Evolutionary conservation across 1,284 basidiomycete species (phyloP), one percentile per base, ranked within the genome.

Genomic region (Pseudozyma thailandica): DNA sequence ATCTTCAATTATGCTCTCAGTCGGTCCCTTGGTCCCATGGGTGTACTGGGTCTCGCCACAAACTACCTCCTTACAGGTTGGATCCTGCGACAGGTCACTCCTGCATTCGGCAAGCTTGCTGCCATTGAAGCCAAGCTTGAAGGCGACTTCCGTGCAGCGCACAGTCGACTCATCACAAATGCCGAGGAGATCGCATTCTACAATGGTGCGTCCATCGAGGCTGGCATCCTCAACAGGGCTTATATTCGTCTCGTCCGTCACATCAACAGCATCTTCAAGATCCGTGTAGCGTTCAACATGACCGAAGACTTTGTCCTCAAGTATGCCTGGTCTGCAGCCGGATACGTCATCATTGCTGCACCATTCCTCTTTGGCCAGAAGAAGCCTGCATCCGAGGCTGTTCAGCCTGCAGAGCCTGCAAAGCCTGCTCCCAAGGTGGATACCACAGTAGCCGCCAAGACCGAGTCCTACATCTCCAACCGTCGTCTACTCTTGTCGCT

Each of bases 141-240:
- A 79, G 95, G 95, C 15, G 94, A 97, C 76, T 98, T 96, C 80
- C 87, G 94, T 30, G 89, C 90, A 0, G 94, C 93, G 0, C 90
- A 98, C 82, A 90, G 91, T 0, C 85, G 94, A 23, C 88, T 97
- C 5, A 94, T 92, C 3, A 87, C 94, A 63, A 94, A 97, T 78
- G 89, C 91, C 15, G 94, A 98, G 82, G 94, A 98, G 83, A 88
- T 98, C 43, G 94, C 94, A 0, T 98, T 98, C 82, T 98, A 98
- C 84, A 90, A 94, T 65, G 94, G 94, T 0, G 93, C 93, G 0
- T 84, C 86, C 3, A 87, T 92, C 35, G 94, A 98, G 83, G 89
- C 89, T 60, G 89, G 90, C 65, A 95, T 98, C 50, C 85, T 98
- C 27, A 89, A 89, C 62, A 85, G 86, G 15, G 90, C 93, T 0